phyloP scores from a whole-genome alignment of 2,329 filamentous ascomycete genomes.

The Diaporthe sp. region DNA sequence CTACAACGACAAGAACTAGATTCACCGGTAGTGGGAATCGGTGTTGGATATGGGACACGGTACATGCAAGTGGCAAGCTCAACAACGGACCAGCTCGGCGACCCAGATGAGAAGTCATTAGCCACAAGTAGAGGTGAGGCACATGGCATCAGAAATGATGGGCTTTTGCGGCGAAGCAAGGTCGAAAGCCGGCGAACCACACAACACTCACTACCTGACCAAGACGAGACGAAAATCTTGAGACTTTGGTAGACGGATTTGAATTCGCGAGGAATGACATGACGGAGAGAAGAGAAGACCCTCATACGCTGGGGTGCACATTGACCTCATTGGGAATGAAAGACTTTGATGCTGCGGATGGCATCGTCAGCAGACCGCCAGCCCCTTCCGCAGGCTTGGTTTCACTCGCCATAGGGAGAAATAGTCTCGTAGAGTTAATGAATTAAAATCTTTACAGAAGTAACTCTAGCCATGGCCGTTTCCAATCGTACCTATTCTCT shows the following conservation, averaged over 20 bases:
- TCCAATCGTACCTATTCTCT: conserved; percentile 11
- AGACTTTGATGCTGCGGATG: background rate
- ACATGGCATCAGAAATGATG: background rate
- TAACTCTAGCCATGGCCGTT: background rate
- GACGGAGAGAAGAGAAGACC: background rate
- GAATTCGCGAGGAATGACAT: background rate
- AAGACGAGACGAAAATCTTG: background rate
- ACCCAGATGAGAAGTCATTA: background rate
- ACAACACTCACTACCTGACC: background rate
- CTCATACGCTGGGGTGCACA: background rate
- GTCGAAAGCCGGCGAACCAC: background rate
- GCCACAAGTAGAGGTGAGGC: background rate
- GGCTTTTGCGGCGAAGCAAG: background rate
- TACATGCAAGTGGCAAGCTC: background rate
- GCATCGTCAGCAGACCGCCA: background rate
- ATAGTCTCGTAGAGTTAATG: background rate
- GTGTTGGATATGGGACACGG: no score
- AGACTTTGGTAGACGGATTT: no score
- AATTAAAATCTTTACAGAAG: conserved; percentile 13
- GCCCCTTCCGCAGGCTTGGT: background rate
- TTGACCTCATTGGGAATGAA: background rate
- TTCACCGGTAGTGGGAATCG: background rate
- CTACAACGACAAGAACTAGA: background rate
- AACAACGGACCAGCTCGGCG: background rate
- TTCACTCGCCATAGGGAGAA: background rate